Conservation (phyloP, 805 yeast genomes). For the Wickerhamiella nectarea region DNA sequence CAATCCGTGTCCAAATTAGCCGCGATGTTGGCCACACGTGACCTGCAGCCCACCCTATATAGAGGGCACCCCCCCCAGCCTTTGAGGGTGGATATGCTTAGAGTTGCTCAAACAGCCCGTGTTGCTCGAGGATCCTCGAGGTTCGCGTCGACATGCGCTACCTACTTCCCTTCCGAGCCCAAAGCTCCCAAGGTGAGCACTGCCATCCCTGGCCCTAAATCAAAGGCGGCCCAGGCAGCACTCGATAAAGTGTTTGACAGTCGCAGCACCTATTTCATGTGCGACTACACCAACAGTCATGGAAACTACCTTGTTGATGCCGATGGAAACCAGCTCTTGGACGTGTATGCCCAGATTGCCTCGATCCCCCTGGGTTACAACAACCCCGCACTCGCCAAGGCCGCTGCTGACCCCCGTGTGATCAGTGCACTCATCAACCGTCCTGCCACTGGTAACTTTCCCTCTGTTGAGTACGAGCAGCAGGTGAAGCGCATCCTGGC, state of each 20-base stretch:
- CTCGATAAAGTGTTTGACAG: slow-evolving; percentile 54
- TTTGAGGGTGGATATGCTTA: not conserved
- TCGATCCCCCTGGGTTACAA: slow-evolving; percentile 79
- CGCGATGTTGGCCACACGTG: not conserved
- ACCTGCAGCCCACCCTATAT: not conserved
- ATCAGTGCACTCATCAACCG: slow-evolving; percentile 62
- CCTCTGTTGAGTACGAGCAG: slow-evolving; percentile 43
- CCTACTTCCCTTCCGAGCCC: slow-evolving; percentile 67
- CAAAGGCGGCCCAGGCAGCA: slow-evolving; percentile 37
- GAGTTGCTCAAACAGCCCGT: not conserved
- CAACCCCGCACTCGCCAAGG: slow-evolving; percentile 58
- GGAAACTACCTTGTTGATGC: slow-evolving; percentile 75
- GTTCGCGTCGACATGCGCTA: slow-evolving; percentile 19
- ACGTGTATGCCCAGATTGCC: slow-evolving; percentile 72
- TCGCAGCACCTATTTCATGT: slow-evolving; percentile 59
- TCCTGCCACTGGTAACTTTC: slow-evolving; percentile 76
- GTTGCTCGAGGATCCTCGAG: not conserved
- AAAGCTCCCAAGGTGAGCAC: slow-evolving; percentile 47
- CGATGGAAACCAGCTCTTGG: slow-evolving; percentile 64
- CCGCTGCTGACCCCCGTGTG: slow-evolving; percentile 58
- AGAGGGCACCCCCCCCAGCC: slow-evolving; percentile 12
- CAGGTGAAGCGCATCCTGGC: slow-evolving; percentile 47
- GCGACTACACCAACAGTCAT: slow-evolving; percentile 56
- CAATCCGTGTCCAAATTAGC: not conserved
- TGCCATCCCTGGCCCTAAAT: slow-evolving; percentile 68